Evolutionary conservation across 768 basidiomycete species (phyloP).

Genomic region (Vararia minispora): DNA sequence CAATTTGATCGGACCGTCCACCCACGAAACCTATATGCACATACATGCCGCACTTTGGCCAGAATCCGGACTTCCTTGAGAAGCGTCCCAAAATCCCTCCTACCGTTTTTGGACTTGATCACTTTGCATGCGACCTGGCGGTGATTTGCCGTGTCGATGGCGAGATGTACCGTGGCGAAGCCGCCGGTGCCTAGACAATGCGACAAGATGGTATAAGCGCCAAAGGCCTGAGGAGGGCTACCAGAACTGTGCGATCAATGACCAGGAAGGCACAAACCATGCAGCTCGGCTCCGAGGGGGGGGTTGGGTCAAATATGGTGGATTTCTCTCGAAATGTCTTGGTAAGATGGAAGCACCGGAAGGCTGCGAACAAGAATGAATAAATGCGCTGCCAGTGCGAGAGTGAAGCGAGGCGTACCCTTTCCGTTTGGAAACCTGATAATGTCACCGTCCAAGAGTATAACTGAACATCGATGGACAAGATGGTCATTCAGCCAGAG

Average conservation of each 20-base stretch:
- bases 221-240: constrained; percentile 35
- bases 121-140: constrained; percentile 81
- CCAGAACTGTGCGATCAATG: background rate
- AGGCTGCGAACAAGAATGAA: constrained; percentile 29
- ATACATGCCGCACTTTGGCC: constrained; percentile 59
- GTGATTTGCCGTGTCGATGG: constrained; percentile 49
- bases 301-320: constrained; percentile 51
- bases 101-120: constrained; percentile 51
- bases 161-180: constrained; percentile 75
- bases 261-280: constrained; percentile 31
- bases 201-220: constrained; percentile 61
- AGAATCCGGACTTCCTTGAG: constrained; percentile 76
- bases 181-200: constrained; percentile 74
- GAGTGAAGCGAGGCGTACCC: constrained; percentile 25
- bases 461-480: constrained; percentile 53
- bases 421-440: constrained; percentile 59
- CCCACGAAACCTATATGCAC: constrained; percentile 12
- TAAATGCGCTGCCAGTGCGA: background rate
- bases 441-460: constrained; percentile 69
- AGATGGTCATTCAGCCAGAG: constrained; percentile 57
- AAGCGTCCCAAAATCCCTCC: constrained; percentile 46
- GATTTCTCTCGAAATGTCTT: constrained; percentile 41
- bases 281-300: constrained; percentile 38
- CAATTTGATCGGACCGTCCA: no score
- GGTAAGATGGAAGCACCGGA: constrained; percentile 52